Base-by-base conservation (phyloP, 192 early-diverging fungal species). In the Coemansia biformis region DNA sequence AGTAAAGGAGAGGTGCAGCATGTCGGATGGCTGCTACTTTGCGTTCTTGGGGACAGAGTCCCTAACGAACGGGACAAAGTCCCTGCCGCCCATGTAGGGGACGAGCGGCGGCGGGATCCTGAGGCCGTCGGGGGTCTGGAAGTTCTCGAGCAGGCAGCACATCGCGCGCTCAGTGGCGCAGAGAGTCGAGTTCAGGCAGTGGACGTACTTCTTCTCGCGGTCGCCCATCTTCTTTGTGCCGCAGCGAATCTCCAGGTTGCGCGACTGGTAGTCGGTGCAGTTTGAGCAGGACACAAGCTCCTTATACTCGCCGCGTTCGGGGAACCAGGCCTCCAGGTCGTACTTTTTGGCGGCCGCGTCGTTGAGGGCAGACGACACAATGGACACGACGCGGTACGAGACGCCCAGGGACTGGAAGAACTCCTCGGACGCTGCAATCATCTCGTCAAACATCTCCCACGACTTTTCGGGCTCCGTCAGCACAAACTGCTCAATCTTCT, bases 271-370 rank as follows among this genome's bases (percentile, higher is more conserved):
- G 78, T 98, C 96, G 18, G 94, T 97, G 77, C 96, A 99, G 88
- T 99, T 99, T 38, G 87, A 91, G 85, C 93, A 96, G 33, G 89
- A 92, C 38, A 99, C 96, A 23, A 99, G 83, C 76, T 99, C 96
- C 80, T 95, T 95, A 78, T 90, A 99, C 55, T 90, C 89, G 52
- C 85, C 86, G 69, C 97, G 96, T 84, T 85, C 91, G 43, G 96
- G 96, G 88, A 99, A 99, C 89, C 90, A 99, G 23, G 94, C 94
- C 76, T 99, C 96, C 28, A 99, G 75, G 68, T 99, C 96, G 76
- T 92, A 98, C 80, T 99, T 99, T 59, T 96, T 95, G 57, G 96
- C 96, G 15, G 96, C 96, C 33, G 96, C 93, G 48, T 98, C 93
- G 79, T 99, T 99, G 29, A 99, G 82, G 2, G 96, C 94, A 18